Evolutionary conservation across 2,329 filamentous ascomycete genomes (phyloP), one percentile per base, ranked within the genome.

Genomic region (Erysiphe pulchra): DNA sequence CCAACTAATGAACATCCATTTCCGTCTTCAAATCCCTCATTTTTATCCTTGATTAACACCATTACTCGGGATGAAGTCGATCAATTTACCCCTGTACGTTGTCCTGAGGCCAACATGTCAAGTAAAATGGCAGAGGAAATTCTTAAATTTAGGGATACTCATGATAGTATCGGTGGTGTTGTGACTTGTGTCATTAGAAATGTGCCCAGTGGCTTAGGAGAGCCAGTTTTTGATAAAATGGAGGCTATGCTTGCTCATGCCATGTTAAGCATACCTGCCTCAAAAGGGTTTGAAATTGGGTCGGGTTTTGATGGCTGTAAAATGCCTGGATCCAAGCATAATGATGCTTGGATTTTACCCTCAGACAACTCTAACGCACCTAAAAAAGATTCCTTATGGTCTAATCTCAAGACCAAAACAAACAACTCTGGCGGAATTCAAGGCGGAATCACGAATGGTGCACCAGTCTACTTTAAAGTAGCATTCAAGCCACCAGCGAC

Each of bases 401-500:
- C 44, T 9, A 70, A 68, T 50, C 70, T 94, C 45, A 78, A 76
- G 9, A 94, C 87, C 47, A 81, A 80, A 66, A 94, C 87, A 24
- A 95, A 95, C 67, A 85, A 93, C 67, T 87, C 80, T 2, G 87
- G 87, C 12, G 90, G 87, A 51, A 83, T 95, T 54, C 87, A 95
- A 65, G 90, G 87, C 39, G 87, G 87, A 45, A 95, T 95, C 62
- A 79, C 80, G 44, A 95, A 95, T 62, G 90, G 87, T 47, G 82
- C 83, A 34, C 79, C 77, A 48, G 84, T 95, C 64, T 95, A 90
- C 70, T 95, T 95, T 73, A 76, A 80, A 44, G 78, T 93, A 5
- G 86, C 75, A 14, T 95, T 95, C 74, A 95, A 95, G 70, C 82
- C 87, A 10, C 77, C 87, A 2, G 86, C 87, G 30, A 95, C 90